A percentile compares a stretch with the other conserved stretches of the same genome.
phyloP scores from a whole-genome alignment of 2,329 filamentous ascomycete species.

The Phyllosticta citribraziliensis region DNA sequence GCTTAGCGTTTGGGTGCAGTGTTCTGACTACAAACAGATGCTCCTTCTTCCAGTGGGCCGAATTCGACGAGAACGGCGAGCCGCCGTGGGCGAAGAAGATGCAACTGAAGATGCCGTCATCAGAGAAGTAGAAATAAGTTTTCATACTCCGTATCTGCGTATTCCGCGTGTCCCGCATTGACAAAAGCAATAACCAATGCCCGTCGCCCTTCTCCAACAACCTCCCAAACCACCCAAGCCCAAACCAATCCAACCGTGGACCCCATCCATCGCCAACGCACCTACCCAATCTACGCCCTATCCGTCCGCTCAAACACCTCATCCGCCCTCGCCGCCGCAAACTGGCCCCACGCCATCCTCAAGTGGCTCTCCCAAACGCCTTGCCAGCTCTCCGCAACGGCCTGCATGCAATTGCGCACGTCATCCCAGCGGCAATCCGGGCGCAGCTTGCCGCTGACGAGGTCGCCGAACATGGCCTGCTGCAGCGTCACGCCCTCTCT shows the following conservation, averaged over 20 bases:
- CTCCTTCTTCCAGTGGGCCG: constrained; percentile 73
- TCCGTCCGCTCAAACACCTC: neutral
- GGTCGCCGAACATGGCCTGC: neutral
- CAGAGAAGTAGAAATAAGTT: neutral
- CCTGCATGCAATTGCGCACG: neutral
- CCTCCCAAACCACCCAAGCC: too few relatives aligned
- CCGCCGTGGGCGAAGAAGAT: constrained; percentile 47
- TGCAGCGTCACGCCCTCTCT: neutral
- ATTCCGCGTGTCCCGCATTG: neutral
- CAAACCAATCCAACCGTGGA: too few relatives aligned
- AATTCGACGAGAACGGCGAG: constrained; percentile 77
- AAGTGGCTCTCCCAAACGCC: neutral
- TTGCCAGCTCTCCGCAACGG: neutral
- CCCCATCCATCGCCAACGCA: too few relatives aligned
- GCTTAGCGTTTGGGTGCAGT: neutral
- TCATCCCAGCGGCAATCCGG: neutral
- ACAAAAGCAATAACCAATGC: too few relatives aligned
- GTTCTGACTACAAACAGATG: constrained; percentile 43
- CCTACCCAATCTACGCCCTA: neutral
- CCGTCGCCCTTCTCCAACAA: too few relatives aligned
- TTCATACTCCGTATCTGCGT: neutral
- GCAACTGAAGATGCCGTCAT: neutral
- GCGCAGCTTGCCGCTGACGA: neutral
- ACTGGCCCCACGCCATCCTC: neutral
- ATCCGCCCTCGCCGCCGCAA: neutral